These are phyloP conservation scores for Aspergillus hiratsukae DNA, from an alignment of 2,329 filamentous ascomycete genomes.

Conservation along the genomic window DNA sequence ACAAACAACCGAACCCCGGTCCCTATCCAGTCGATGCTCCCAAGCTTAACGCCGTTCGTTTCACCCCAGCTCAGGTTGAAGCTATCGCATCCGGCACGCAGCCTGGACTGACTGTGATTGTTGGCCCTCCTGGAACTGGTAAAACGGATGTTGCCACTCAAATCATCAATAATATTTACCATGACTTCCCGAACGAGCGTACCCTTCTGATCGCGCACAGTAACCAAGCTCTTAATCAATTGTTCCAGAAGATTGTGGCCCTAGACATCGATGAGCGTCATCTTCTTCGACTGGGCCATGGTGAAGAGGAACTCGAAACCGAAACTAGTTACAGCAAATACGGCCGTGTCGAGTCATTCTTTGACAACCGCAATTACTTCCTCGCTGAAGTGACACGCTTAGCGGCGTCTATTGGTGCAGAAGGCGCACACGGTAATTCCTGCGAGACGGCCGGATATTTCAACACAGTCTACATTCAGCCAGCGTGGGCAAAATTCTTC, in stretches of 20 bases:
- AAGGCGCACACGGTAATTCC: constrained; percentile 91
- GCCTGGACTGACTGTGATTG: constrained; percentile 86
- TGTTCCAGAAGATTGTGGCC: constrained; percentile 96
- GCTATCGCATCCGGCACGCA: constrained; percentile 92
- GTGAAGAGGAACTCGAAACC: constrained; percentile 87
- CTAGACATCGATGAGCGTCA: constrained; percentile 95
- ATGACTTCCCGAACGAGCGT: constrained; percentile 90
- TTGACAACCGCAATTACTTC: constrained; percentile 77
- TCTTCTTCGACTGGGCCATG: constrained; percentile 84
- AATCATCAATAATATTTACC: constrained; percentile 98
- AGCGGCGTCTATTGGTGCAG: constrained; percentile 76
- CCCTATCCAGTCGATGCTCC: constrained; percentile 83
- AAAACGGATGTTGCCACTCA: constrained; percentile 99
- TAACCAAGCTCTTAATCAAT: constrained; percentile 94
- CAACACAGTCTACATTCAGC: constrained; percentile 83
- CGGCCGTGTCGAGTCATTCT: constrained; percentile 89
- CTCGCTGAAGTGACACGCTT: constrained; percentile 81
- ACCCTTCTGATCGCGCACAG: constrained; percentile 93
- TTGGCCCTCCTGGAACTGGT: constrained; percentile 92
- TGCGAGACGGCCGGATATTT: constrained; percentile 98
- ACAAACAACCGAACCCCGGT: constrained; percentile 80
- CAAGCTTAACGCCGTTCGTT: constrained; percentile 76
- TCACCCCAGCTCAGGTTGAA: constrained; percentile 86
- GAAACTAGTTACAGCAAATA: constrained; percentile 88
- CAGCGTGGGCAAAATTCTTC: constrained; percentile 82